Percentiles rank a stretch among this genome's conserved stretches.
phyloP scores from a whole-genome alignment of 768 basidiomycete genomes.

The Amanita exitialis region DNA sequence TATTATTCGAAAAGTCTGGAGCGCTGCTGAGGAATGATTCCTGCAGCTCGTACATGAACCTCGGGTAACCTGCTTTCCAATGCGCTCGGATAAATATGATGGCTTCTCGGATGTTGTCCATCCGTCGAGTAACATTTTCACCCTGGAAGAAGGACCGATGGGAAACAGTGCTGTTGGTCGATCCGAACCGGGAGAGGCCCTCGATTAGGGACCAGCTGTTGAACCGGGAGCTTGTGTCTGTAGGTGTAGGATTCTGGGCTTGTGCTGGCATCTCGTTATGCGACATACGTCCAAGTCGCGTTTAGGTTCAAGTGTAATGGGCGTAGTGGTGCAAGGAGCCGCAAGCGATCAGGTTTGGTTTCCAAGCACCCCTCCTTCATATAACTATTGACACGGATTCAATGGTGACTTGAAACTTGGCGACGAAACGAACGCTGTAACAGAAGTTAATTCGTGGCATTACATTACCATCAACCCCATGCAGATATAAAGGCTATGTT shows the following conservation, averaged over 20 bases:
- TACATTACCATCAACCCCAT: too few relatives aligned
- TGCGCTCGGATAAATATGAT: slow-evolving; percentile 12
- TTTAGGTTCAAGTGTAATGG: not conserved
- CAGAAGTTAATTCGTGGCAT: not conserved
- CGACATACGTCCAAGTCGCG: not conserved
- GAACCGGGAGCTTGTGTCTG: not conserved
- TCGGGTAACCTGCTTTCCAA: slow-evolving; percentile 11
- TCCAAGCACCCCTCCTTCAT: not conserved
- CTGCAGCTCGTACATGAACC: slow-evolving; percentile 12
- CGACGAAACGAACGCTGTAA: not conserved
- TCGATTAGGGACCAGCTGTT: slow-evolving; percentile 6
- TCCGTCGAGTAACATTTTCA: slow-evolving; percentile 9
- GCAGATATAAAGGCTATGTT: too few relatives aligned
- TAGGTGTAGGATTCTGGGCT: not conserved
- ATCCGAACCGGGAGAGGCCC: slow-evolving; percentile 5
- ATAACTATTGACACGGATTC: not conserved
- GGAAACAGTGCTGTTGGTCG: not conserved
- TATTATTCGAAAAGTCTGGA: slow-evolving; percentile 5
- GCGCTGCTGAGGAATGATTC: slow-evolving; percentile 6
- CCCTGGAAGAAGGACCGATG: slow-evolving; percentile 13
- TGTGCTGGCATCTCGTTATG: not conserved
- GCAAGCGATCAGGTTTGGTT: not conserved
- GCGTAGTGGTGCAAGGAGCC: not conserved
- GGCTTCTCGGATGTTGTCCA: slow-evolving; percentile 10
- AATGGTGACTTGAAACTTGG: too few relatives aligned